Evolutionary conservation across 352 stramenopile genomes (phyloP), one percentile per base, ranked within the genome.

Genomic region (Phytophthora kernoviae): DNA sequence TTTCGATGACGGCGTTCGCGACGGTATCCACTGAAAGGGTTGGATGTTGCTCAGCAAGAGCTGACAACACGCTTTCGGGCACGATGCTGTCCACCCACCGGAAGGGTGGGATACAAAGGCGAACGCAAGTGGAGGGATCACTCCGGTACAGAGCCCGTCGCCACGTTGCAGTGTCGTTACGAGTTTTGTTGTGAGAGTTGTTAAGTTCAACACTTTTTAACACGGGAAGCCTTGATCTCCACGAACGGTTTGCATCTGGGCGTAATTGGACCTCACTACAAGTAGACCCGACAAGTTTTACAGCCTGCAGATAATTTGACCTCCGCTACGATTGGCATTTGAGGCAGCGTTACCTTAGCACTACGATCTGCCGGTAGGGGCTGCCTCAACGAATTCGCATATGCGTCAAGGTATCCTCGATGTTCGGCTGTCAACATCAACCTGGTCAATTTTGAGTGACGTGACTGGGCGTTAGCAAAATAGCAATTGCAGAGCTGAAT

Each of bases 11-110:
- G 14, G 9, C 12, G 9, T 2, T 27, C 39, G 21, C 40, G 7
- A 9, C 15, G n/a, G 15, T 14, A 17, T 5, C 18, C 41, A 14
- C n/a, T 40, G 42, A 37, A 56, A 30, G 24, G 9, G 9, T 34
- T 39, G 30, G 22, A 58, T 68, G 60, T 64, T 68, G 60, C 60
- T 64, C 60, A 68, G 60, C 60, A 65, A 59, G 54, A 46, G n/a
- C 45, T 54, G 45, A 32, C 30, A 54, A 43, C 10, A 37, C 34
- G 12, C 15, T 30, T 3, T 30, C 32, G 14, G 18, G 24, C 32
- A 41, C 18, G 18, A 20, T 33, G 24, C 24, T 27, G 37, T 36
- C 51, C 33, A 62, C 37, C 21, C 44, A 62, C 24, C 32, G 42
- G 22, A 17, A 30, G 22, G 8, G 41, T 59, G 20, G 41, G n/a